Evolutionary conservation across 305 asterid genomes (phyloP).

Genomic region (Coffea humblotiana): DNA sequence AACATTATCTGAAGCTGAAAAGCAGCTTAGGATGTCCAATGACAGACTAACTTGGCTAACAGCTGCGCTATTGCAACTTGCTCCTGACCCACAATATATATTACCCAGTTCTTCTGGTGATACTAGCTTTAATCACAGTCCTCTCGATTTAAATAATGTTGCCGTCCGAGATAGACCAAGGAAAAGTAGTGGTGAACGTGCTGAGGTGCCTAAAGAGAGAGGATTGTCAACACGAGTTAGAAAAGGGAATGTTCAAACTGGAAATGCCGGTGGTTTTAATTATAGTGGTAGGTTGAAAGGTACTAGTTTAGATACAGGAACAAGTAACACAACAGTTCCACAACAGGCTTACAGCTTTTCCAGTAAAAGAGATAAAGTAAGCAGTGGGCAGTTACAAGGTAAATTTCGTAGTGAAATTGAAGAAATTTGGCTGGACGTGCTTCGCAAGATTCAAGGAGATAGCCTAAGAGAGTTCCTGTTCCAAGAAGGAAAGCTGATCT

Average conservation of each 20-base stretch:
- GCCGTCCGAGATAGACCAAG: slow-evolving; percentile 49
- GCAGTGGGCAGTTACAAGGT: slow-evolving; percentile 32
- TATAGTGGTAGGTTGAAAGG: slow-evolving; percentile 39
- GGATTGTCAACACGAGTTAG: slow-evolving; percentile 23
- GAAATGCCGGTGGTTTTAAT: slow-evolving; percentile 39
- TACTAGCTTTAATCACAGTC: slow-evolving; percentile 69
- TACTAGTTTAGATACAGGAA: slow-evolving; percentile 28
- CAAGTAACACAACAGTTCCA: slow-evolving; percentile 32
- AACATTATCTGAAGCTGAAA: slow-evolving; percentile 95
- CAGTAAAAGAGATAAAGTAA: slow-evolving; percentile 33
- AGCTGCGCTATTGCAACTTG: slow-evolving; percentile 95
- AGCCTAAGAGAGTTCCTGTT: slow-evolving; percentile 73
- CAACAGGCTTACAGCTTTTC: slow-evolving; percentile 34
- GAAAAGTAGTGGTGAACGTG: slow-evolving; percentile 53
- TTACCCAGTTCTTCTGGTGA: slow-evolving; percentile 74
- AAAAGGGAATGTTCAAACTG: slow-evolving; percentile 42
- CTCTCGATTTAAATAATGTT: slow-evolving; percentile 43
- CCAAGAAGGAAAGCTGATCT: slow-evolving; percentile 82
- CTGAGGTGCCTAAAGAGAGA: slow-evolving; percentile 39
- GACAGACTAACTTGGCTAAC: slow-evolving; percentile 97
- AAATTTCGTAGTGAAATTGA: slow-evolving; percentile 43
- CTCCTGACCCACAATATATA: slow-evolving; percentile 89
- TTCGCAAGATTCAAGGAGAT: slow-evolving; percentile 59
- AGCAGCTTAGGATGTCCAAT: slow-evolving; percentile 88
- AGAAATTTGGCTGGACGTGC: slow-evolving; percentile 84